phyloP scores from a whole-genome alignment of 192 early-diverging fungal species.

The Backusella macrospora region DNA sequence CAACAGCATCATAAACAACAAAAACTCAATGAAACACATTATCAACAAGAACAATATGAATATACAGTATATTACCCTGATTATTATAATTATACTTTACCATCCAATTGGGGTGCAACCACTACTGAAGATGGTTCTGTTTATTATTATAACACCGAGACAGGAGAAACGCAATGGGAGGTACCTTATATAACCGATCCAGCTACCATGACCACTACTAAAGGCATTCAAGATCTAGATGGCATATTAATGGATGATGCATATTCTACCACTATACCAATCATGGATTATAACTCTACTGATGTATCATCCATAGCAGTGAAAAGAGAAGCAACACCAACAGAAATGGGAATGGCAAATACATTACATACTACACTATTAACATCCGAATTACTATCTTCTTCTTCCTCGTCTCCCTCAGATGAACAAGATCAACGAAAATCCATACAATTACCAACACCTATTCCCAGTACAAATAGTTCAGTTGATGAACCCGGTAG shows the following conservation, averaged over 20 bases:
- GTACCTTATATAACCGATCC: constrained; percentile 21
- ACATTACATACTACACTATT: background rate
- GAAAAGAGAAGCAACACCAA: background rate
- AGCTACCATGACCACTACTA: background rate
- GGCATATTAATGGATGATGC: background rate
- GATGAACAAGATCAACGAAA: background rate
- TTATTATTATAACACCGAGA: constrained; percentile 58
- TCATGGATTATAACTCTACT: background rate
- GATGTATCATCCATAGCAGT: background rate
- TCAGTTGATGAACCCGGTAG: background rate
- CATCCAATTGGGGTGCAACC: constrained; percentile 52
- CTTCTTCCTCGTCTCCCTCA: background rate
- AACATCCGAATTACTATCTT: background rate
- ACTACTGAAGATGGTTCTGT: constrained; percentile 44
- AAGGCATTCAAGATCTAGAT: background rate
- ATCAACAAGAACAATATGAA: background rate
- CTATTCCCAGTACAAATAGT: background rate
- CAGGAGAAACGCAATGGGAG: constrained; percentile 54
- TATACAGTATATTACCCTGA: background rate
- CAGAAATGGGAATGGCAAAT: background rate
- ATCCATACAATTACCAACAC: constrained; percentile 4
- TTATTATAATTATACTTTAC: constrained; percentile 26
- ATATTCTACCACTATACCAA: background rate
- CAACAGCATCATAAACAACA: background rate
- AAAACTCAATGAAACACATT: background rate